A percentile compares a stretch with the other conserved stretches of the same genome.
Conservation (phyloP, 1,139 yeast genomes). For the Pichia sp. region DNA sequence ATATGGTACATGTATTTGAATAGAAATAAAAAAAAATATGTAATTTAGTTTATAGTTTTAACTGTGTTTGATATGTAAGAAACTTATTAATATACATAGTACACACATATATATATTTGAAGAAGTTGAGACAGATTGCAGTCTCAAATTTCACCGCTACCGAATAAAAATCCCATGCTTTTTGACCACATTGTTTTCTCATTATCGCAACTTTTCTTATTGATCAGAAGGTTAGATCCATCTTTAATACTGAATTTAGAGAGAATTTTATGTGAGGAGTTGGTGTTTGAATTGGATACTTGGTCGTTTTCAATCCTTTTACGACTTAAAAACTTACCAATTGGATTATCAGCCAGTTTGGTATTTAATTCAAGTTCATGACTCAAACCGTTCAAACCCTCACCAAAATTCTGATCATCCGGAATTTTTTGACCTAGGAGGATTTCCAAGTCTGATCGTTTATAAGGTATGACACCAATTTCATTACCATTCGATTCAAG, state of each 20-base stretch:
- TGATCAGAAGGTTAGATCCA: slow-evolving; percentile 11
- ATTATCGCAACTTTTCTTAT: slow-evolving; percentile 2
- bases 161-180: slow-evolving; percentile 13
- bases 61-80: not conserved
- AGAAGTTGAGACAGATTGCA: too few relatives aligned
- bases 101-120: not conserved
- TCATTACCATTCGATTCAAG: slow-evolving; percentile 25
- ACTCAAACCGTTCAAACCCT: slow-evolving; percentile 13
- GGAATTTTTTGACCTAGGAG: slow-evolving; percentile 48
- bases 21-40: too few relatives aligned
- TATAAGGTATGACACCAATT: slow-evolving; percentile 72
- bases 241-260: slow-evolving; percentile 8
- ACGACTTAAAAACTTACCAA: slow-evolving; percentile 11
- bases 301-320: not conserved
- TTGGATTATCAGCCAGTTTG: slow-evolving; percentile 14
- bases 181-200: slow-evolving; percentile 4
- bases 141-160: slow-evolving; percentile 14
- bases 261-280: not conserved
- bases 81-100: too few relatives aligned
- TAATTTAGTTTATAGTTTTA: not conserved
- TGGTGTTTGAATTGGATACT: not conserved
- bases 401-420: slow-evolving; percentile 51
- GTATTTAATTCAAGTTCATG: slow-evolving; percentile 17
- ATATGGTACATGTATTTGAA: not conserved
- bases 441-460: slow-evolving; percentile 53